phyloP scores from a whole-genome alignment of 2,329 filamentous ascomycete genomes.

The Lasiodiplodia gonubiensis region DNA sequence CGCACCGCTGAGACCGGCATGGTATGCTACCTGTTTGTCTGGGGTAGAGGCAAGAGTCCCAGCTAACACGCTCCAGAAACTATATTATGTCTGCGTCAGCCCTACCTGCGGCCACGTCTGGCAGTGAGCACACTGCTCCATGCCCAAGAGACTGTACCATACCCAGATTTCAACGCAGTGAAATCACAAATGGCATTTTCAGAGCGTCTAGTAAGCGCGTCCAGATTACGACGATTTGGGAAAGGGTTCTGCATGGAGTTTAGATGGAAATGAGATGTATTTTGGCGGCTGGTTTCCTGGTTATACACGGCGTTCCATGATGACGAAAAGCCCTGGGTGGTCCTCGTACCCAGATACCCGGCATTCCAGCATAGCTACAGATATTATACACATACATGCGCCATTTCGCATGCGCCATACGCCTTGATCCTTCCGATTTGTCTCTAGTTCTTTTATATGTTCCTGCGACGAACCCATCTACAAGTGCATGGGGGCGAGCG shows the following conservation, averaged over 20 bases:
- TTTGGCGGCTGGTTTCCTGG: slow-evolving; percentile 5
- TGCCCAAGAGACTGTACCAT: neutral
- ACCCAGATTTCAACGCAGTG: neutral
- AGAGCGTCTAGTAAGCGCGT: neutral
- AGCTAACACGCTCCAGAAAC: slow-evolving; percentile 45
- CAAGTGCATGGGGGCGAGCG: slow-evolving; percentile 84
- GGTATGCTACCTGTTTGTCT: slow-evolving; percentile 65
- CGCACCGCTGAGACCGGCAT: slow-evolving; percentile 97
- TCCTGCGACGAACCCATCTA: slow-evolving; percentile 47
- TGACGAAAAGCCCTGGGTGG: slow-evolving; percentile 17
- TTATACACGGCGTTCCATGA: slow-evolving; percentile 24
- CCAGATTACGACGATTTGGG: neutral
- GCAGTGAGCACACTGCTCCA: slow-evolving; percentile 35
- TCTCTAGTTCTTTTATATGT: neutral
- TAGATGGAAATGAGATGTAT: slow-evolving; percentile 1
- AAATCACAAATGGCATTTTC: slow-evolving; percentile 9
- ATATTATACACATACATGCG: slow-evolving; percentile 16
- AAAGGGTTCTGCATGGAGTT: slow-evolving; percentile 16
- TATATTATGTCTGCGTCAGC: slow-evolving; percentile 81
- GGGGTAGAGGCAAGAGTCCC: slow-evolving; percentile 39
- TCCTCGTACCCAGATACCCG: slow-evolving; percentile 23
- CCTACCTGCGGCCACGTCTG: slow-evolving; percentile 92
- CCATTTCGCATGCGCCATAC: neutral
- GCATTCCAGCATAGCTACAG: slow-evolving; percentile 22
- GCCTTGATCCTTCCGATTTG: slow-evolving; percentile 1